Percentiles rank a stretch among this genome's conserved stretches.
Evolutionary conservation across 139 green algal species (phyloP).

Genomic region (Closterium sp.): DNA sequence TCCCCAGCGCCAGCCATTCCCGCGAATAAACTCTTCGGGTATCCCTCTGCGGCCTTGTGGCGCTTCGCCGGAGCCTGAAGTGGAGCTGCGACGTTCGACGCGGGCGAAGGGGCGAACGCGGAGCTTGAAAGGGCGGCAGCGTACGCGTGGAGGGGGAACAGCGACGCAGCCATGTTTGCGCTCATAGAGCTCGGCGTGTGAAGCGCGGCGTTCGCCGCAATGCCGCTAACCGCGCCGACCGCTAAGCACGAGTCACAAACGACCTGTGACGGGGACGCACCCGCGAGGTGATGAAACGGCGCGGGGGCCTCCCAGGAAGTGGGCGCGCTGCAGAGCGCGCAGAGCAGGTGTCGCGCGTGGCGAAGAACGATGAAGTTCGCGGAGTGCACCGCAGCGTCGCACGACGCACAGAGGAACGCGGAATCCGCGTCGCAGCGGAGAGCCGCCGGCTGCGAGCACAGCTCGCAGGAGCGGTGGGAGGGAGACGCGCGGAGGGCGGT

Average conservation of each 20-base stretch:
- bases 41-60: neutral
- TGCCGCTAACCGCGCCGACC: neutral
- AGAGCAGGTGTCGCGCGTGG: slow-evolving; percentile 17
- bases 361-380: slow-evolving; percentile 37
- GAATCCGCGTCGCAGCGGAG: slow-evolving; percentile 22
- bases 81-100: neutral
- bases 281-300: neutral
- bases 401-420: slow-evolving; percentile 17
- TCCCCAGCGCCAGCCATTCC: too few relatives aligned
- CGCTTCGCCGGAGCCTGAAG: neutral
- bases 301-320: neutral
- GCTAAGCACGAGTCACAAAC: neutral
- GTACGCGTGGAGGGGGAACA: neutral
- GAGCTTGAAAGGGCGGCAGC: neutral
- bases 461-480: slow-evolving; percentile 8
- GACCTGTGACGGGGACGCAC: neutral
- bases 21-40: too few relatives aligned
- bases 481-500: neutral
- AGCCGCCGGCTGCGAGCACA: neutral
- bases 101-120: neutral
- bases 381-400: slow-evolving; percentile 23
- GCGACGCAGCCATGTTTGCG: neutral
- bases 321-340: neutral
- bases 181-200: neutral
- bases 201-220: neutral